Evolutionary conservation across 192 early-diverging fungal species (phyloP).

Genomic region (Spizellomyces punctatus): DNA sequence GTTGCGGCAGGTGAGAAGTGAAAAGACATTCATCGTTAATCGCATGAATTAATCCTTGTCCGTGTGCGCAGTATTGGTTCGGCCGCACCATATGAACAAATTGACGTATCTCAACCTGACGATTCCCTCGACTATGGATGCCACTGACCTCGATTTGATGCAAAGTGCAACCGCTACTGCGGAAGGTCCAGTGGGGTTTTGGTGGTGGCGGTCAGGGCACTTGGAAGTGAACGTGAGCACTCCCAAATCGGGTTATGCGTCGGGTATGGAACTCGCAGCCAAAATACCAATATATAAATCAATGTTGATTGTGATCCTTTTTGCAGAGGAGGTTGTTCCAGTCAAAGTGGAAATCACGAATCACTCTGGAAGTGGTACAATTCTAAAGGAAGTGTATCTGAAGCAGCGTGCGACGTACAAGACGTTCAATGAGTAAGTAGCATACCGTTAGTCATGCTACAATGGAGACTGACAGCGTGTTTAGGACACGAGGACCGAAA

Average conservation of each 20-base stretch:
- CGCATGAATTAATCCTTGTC: not conserved
- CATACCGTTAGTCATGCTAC: not conserved
- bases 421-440: conserved; percentile 21
- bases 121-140: conserved; percentile 35
- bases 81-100: conserved; percentile 16
- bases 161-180: not conserved
- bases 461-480: conserved; percentile 1
- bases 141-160: conserved; percentile 20
- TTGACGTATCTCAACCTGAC: conserved; percentile 13
- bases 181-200: conserved; percentile 17
- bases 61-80: not conserved
- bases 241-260: conserved; percentile 31
- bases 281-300: not conserved
- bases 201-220: conserved; percentile 29
- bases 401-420: conserved; percentile 40
- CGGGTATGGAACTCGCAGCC: conserved; percentile 8
- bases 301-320: not conserved
- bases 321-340: conserved; percentile 35
- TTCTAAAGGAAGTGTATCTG: conserved; percentile 26
- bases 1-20: conserved; percentile 3
- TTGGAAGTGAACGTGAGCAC: conserved; percentile 25
- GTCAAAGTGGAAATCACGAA: conserved; percentile 35
- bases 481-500: conserved; percentile 27
- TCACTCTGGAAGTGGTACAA: conserved; percentile 29
- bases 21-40: not conserved